These are phyloP conservation scores for Russula lepida DNA, from an alignment of 768 basidiomycete species.

Conservation along the genomic window DNA sequence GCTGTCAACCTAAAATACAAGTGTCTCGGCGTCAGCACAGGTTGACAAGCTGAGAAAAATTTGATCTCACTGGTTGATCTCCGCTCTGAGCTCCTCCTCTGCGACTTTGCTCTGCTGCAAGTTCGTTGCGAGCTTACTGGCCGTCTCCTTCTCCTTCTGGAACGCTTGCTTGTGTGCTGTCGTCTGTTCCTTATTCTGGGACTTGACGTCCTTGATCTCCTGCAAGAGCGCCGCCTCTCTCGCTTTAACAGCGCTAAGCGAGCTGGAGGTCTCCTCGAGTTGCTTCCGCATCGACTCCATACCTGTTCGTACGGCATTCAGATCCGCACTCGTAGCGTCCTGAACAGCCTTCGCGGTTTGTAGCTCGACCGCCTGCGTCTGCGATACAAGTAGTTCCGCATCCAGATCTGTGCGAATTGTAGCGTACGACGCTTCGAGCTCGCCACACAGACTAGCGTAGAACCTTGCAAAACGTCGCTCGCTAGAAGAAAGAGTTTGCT, in stretches of 20 bases:
- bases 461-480: not conserved
- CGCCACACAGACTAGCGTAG: constrained; percentile 17
- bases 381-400: constrained; percentile 11
- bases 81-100: constrained; percentile 59
- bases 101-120: constrained; percentile 51
- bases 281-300: constrained; percentile 20
- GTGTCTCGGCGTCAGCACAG: not conserved
- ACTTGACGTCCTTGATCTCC: constrained; percentile 24
- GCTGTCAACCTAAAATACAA: constrained; percentile 31
- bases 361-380: constrained; percentile 31
- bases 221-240: constrained; percentile 25
- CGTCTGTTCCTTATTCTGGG: constrained; percentile 28
- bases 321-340: constrained; percentile 35
- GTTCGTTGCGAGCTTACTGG: constrained; percentile 41
- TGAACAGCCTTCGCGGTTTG: constrained; percentile 34
- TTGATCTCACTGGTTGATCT: constrained; percentile 54
- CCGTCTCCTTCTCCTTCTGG: constrained; percentile 30
- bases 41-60: not conserved
- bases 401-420: constrained; percentile 20
- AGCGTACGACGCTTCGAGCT: constrained; percentile 22
- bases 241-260: constrained; percentile 19
- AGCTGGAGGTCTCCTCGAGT: constrained; percentile 22
- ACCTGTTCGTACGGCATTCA: constrained; percentile 28
- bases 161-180: constrained; percentile 26
- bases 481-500: not conserved